Evolutionary conservation across 164 flowering plant genomes (phyloP).

Genomic region (Umbellularia californica): DNA sequence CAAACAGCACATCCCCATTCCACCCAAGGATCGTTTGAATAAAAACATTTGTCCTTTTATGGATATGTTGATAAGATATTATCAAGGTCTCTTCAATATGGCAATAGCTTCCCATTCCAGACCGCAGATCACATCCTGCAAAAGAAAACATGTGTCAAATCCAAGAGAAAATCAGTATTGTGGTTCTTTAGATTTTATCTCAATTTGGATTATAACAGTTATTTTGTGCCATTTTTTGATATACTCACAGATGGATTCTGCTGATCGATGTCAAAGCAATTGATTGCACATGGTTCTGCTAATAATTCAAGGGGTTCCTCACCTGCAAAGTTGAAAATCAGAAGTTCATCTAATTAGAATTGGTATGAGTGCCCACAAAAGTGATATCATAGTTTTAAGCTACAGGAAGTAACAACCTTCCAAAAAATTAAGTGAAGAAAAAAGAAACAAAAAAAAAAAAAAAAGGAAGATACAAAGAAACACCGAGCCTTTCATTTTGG

Average conservation of each 20-base stretch:
- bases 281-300: slow-evolving; percentile 89
- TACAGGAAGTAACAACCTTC: not conserved
- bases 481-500: not conserved
- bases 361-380: not conserved
- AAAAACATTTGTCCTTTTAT: not conserved
- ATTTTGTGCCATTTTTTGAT: not conserved
- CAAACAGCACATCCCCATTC: not conserved
- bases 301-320: slow-evolving; percentile 63
- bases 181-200: not conserved
- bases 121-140: slow-evolving; percentile 77
- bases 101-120: slow-evolving; percentile 93
- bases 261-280: slow-evolving; percentile 79
- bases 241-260: slow-evolving; percentile 77
- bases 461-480: not conserved
- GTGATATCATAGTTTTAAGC: not conserved
- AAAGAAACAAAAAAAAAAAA: not conserved
- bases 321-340: slow-evolving; percentile 31
- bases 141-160: not conserved
- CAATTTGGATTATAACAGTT: not conserved
- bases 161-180: not conserved
- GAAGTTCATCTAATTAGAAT: not conserved
- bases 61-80: not conserved
- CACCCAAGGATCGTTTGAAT: not conserved
- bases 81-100: slow-evolving; percentile 45
- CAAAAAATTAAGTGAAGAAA: not conserved